phyloP scores from a whole-genome alignment of 495 filamentous ascomycete genomes.

The Aspergillus sparsus region DNA sequence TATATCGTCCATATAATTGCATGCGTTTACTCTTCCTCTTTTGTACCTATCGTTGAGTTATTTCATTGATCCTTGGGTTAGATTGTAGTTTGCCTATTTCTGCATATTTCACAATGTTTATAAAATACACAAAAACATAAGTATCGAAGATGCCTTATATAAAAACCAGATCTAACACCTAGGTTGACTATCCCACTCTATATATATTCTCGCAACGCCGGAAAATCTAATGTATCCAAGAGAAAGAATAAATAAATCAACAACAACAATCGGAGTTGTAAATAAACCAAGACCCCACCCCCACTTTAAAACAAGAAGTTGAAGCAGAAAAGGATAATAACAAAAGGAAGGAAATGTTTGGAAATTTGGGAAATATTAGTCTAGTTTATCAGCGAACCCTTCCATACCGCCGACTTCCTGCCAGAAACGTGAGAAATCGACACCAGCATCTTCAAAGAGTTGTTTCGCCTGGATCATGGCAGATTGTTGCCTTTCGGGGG shows the following conservation, averaged over 20 bases:
- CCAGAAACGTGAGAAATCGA: slow-evolving; percentile 80
- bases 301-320: background rate
- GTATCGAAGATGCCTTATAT: no score
- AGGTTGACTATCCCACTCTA: no score
- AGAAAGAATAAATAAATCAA: background rate
- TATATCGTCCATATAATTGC: slow-evolving; percentile 3
- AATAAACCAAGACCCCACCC: no score
- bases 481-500: slow-evolving; percentile 62
- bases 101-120: no score
- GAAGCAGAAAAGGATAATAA: slow-evolving; percentile 6
- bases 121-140: no score
- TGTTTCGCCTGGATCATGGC: slow-evolving; percentile 65
- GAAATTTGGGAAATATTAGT: background rate
- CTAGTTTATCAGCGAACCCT: slow-evolving; percentile 36
- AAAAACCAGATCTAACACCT: no score
- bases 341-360: background rate
- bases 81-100: background rate
- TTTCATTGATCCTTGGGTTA: background rate
- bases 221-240: background rate
- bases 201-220: slow-evolving; percentile 14
- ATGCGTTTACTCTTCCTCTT: background rate
- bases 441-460: slow-evolving; percentile 67
- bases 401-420: slow-evolving; percentile 68
- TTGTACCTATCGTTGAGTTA: background rate
- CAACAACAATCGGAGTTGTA: no score